Conservation (phyloP, 208 protist genomes). For the Trypanosoma conorhini region DNA sequence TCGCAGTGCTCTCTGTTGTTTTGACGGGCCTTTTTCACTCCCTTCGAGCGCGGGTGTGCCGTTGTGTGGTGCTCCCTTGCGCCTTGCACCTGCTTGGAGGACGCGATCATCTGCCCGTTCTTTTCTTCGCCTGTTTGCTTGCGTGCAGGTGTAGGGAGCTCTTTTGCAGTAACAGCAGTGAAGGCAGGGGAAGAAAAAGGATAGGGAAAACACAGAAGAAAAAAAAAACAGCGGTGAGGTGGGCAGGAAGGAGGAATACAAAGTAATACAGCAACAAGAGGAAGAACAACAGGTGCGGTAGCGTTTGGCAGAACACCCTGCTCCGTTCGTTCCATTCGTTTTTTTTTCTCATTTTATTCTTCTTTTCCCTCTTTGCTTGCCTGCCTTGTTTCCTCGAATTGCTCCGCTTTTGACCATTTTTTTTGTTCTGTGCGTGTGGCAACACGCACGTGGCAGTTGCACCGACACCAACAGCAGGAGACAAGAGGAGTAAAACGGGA, state of each 20-base stretch:
- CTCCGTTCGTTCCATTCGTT: background rate
- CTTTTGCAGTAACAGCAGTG: background rate
- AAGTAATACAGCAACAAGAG: slow-evolving; percentile 1
- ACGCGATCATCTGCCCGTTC: background rate
- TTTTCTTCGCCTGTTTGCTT: background rate
- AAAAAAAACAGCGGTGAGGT: background rate
- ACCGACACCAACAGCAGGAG: background rate
- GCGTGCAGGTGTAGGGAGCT: background rate
- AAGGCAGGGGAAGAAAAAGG: background rate
- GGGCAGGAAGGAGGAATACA: background rate
- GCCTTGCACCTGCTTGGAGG: background rate
- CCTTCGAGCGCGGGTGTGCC: background rate
- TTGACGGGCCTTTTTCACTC: background rate
- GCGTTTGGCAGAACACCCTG: background rate
- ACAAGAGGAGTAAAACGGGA: background rate
- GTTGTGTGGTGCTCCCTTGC: background rate
- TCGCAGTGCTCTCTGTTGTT: background rate
- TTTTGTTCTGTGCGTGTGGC: no score
- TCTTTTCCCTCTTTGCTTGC: no score
- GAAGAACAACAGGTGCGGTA: background rate
- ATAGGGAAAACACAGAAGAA: no score
- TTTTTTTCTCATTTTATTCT: background rate
- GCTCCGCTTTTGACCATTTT: no score
- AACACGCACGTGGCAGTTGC: background rate
- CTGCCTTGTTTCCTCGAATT: no score